These are phyloP conservation scores for Mycena metata DNA, from an alignment of 768 basidiomycete species.

Conservation along the genomic window DNA sequence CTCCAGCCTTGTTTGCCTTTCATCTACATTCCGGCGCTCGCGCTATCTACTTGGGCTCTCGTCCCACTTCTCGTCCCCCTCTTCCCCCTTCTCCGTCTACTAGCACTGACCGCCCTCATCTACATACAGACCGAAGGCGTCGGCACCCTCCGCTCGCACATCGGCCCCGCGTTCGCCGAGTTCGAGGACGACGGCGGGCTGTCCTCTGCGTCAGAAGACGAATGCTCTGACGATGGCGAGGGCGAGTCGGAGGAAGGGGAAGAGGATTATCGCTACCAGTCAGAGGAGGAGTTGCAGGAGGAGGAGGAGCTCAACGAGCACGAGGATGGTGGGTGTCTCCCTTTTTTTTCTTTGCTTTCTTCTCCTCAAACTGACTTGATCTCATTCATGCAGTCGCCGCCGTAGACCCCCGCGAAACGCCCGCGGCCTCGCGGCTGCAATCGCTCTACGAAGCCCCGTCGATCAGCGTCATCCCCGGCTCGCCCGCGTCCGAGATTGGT, in stretches of 20 bases:
- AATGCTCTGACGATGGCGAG: conserved; percentile 40
- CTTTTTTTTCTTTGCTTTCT: background rate
- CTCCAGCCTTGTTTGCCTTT: background rate
- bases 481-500: conserved; percentile 22
- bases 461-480: conserved; percentile 27
- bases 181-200: conserved; percentile 86
- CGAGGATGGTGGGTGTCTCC: conserved; percentile 35
- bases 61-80: background rate
- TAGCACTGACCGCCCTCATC: background rate
- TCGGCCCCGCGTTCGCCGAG: conserved; percentile 68
- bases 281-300: conserved; percentile 17
- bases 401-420: no score
- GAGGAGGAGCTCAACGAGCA: conserved; percentile 35
- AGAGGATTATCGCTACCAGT: background rate
- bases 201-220: conserved; percentile 54
- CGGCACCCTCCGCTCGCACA: conserved; percentile 81
- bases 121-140: conserved; percentile 83
- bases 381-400: background rate
- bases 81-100: background rate
- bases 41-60: background rate
- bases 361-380: no score
- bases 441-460: conserved; percentile 20
- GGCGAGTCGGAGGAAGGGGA: background rate
- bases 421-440: conserved; percentile 26
- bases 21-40: background rate